Evolutionary conservation across 805 yeast genomes (phyloP), one percentile per base, ranked within the genome.

Genomic region (Kazachstania psychrophila): DNA sequence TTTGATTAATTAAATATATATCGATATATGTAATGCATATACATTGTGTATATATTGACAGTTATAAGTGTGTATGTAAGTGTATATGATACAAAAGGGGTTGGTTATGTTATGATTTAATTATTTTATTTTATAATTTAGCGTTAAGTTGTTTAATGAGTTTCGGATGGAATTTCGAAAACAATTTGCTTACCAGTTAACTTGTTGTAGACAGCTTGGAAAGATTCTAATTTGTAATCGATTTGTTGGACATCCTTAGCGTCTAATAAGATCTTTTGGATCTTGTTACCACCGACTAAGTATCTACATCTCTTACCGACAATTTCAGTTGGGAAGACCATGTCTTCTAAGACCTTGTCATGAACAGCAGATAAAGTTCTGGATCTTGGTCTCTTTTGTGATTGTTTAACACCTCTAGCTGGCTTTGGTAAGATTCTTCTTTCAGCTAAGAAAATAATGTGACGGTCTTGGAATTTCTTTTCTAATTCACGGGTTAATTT

Each of bases 401-500:
- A 72, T 70, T 79, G 83, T 79, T 87, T 84, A 47, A 95, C 75
- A 64, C 79, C 73, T 76, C 97, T 87, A 64, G 94, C 85, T 69
- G 97, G 96, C 80, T 86, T 88, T 75, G 97, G 96, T 67, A 92
- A 77, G 74, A 89, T 92, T 76, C 96, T 86, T 77, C 98, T 86
- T 79, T 89, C 97, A 66, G 96, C 97, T 67, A 89, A 80, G 86
- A 89, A 86, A 60, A 92, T 89, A 71, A 89, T 96, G 70, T 92
- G 96, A 70, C 95, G 84, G 80, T 89, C 98, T 68, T 96, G 92
- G 89, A 89, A 92, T 77, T 92, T 89, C 94, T 89, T 89, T 77
- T 89, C 98, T 70, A 89, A 83, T 78, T 89, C 98, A 75, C 97
- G 88, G 75, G 96, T 86, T 68, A 89, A 81, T 73, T 88, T 83